Percentiles rank a stretch among this genome's conserved stretches.
phyloP scores from a whole-genome alignment of 305 asterid species.

The Coffea humblotiana region DNA sequence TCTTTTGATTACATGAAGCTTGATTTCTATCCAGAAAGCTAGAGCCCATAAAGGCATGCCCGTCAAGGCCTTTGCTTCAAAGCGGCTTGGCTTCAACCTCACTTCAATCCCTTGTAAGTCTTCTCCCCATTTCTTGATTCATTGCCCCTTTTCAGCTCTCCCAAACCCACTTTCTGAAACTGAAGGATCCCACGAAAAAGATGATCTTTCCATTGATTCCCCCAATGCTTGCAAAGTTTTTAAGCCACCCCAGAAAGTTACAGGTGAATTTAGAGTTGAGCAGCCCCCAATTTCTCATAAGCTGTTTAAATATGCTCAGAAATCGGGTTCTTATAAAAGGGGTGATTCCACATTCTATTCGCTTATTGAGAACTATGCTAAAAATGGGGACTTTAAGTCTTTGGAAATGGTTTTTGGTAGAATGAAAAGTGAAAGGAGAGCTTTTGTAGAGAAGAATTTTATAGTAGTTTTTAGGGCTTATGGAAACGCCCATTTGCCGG shows the following conservation, averaged over 20 bases:
- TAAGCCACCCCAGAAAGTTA: slow-evolving; percentile 23
- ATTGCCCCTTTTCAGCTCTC: slow-evolving; percentile 34
- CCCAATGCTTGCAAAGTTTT: slow-evolving; percentile 4
- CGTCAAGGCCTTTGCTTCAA: slow-evolving; percentile 34
- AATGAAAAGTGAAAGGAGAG: slow-evolving; percentile 69
- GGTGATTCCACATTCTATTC: slow-evolving; percentile 93
- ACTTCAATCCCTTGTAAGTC: slow-evolving; percentile 39
- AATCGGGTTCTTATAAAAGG: slow-evolving; percentile 62
- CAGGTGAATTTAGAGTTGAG: slow-evolving; percentile 24
- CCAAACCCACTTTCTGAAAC: slow-evolving; percentile 28
- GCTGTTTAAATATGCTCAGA: slow-evolving; percentile 47
- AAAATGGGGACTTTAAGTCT: slow-evolving; percentile 58
- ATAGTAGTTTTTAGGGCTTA: slow-evolving; percentile 70
- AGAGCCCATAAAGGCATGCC: slow-evolving; percentile 45
- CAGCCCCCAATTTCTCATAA: slow-evolving; percentile 48
- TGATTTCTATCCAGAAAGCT: background rate
- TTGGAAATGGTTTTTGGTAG: slow-evolving; percentile 65
- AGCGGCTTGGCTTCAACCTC: slow-evolving; percentile 35
- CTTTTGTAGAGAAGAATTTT: slow-evolving; percentile 68
- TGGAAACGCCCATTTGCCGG: slow-evolving; percentile 62
- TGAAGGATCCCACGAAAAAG: slow-evolving; percentile 26
- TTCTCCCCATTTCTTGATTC: slow-evolving; percentile 24
- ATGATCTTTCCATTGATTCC: slow-evolving; percentile 24
- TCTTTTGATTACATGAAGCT: slow-evolving; percentile 3
- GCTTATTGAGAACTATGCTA: slow-evolving; percentile 66